Evolutionary conservation across 2,329 filamentous ascomycete genomes (phyloP).

Genomic region (Ascochyta pisi): DNA sequence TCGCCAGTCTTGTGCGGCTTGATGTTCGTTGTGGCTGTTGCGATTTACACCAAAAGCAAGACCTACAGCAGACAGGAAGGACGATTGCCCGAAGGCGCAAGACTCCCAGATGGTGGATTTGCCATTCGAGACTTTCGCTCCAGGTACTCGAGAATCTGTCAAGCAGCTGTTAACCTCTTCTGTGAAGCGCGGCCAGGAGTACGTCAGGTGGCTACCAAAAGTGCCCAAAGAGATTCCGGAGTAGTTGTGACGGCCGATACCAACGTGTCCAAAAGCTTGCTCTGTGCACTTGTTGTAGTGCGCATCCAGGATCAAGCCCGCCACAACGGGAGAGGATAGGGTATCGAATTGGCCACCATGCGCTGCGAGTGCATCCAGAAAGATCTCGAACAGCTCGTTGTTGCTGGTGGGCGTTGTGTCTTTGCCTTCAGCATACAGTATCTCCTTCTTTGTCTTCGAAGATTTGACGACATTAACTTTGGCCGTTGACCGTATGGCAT

Average conservation of each 20-base stretch:
- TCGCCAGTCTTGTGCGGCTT: conserved; percentile 45
- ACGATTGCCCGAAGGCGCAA: conserved; percentile 52
- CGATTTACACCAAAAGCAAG: conserved; percentile 44
- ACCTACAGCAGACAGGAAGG: conserved; percentile 48
- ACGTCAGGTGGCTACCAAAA: conserved; percentile 38
- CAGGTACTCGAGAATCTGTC: conserved; percentile 47
- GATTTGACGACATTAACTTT: conserved; percentile 38
- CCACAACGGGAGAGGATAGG: conserved; percentile 34
- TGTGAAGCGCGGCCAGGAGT: conserved; percentile 40
- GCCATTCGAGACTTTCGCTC: conserved; percentile 39
- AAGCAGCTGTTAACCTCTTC: conserved; percentile 40
- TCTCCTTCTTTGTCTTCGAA: conserved; percentile 32
- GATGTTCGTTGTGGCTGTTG: background rate
- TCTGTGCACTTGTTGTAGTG: conserved; percentile 33
- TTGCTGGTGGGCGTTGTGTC: background rate
- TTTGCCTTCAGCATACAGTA: conserved; percentile 19
- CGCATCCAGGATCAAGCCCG: conserved; percentile 42
- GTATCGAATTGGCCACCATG: conserved; percentile 35
- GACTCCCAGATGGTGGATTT: conserved; percentile 55
- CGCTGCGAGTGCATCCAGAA: conserved; percentile 33
- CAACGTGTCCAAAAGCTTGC: conserved; percentile 33
- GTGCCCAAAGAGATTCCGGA: conserved; percentile 37
- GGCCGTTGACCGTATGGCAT: conserved; percentile 34
- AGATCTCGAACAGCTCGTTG: conserved; percentile 29
- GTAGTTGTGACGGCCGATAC: conserved; percentile 33